These are phyloP conservation scores for Hypoxylon fragiforme DNA, from an alignment of 495 filamentous ascomycete genomes.

Conservation along the genomic window DNA sequence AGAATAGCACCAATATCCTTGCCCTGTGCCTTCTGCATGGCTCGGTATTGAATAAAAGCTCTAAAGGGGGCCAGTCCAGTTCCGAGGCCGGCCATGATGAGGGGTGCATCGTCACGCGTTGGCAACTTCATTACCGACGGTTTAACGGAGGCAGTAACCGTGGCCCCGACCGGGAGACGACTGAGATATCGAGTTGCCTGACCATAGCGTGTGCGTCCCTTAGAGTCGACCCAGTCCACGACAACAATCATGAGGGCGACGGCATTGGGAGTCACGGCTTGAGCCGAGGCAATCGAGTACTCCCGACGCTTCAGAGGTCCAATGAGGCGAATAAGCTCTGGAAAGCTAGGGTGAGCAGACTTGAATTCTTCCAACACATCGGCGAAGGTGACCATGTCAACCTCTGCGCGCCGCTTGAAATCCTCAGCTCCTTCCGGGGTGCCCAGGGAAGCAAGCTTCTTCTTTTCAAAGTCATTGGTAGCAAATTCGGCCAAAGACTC, in stretches of 20 bases:
- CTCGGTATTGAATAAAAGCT: slow-evolving; percentile 96
- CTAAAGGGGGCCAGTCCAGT: slow-evolving; percentile 97
- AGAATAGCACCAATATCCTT: slow-evolving; percentile 92
- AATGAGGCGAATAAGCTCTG: slow-evolving; percentile 88
- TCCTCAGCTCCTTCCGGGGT: slow-evolving; percentile 85
- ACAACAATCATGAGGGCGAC: slow-evolving; percentile 97
- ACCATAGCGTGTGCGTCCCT: slow-evolving; percentile 87
- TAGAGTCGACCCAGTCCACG: slow-evolving; percentile 89
- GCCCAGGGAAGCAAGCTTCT: slow-evolving; percentile 72
- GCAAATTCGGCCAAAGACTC: slow-evolving; percentile 88
- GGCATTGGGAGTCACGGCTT: slow-evolving; percentile 82
- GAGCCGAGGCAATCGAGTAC: slow-evolving; percentile 96
- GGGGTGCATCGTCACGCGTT: slow-evolving; percentile 76
- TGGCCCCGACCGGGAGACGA: slow-evolving; percentile 68
- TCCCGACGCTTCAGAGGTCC: slow-evolving; percentile 92
- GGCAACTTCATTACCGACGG: slow-evolving; percentile 97
- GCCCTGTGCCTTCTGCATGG: slow-evolving; percentile 93
- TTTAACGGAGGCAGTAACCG: slow-evolving; percentile 90
- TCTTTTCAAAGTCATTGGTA: slow-evolving; percentile 77
- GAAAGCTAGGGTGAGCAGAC: slow-evolving; percentile 86
- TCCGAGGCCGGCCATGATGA: slow-evolving; percentile 99
- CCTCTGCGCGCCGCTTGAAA: slow-evolving; percentile 92
- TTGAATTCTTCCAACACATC: slow-evolving; percentile 86
- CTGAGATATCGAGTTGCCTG: slow-evolving; percentile 90
- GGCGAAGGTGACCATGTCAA: slow-evolving; percentile 90